Evolutionary conservation across 2,329 filamentous ascomycete genomes (phyloP), one percentile per base, ranked within the genome.

Genomic region (Epichloe brachyelytri): DNA sequence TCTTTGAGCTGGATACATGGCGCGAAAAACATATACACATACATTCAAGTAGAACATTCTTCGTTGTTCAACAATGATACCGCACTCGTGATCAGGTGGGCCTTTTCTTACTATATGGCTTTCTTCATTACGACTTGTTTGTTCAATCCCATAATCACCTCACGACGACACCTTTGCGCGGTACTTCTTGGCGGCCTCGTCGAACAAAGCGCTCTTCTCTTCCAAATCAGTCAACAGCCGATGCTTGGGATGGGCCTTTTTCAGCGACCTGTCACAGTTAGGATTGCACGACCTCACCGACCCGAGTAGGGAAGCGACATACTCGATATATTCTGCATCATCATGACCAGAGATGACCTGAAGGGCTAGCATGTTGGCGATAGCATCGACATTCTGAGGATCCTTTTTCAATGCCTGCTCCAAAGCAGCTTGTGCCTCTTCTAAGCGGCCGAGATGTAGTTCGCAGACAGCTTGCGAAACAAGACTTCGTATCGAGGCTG

Each of bases 391-490:
- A 54, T 86, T 80, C 51, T 78, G 73, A 2, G 84, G 79, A 54
- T 91, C 82, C 65, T 88, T 83, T 62, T 83, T 76, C 50, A 93
- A 59, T 0, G 89, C 90, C 67, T 91, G 81, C 57, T 91, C 80
- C 56, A 97, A 70, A 3, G 90, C 91, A 17, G 84, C 80, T 69
- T 96, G 87, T 0, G 91, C 88, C 73, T 97, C 93, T 55, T 93
- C 88, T 40, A 86, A 71, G 46, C 93, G 81, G 48, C 89, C 90
- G 30, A 97, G 81, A 64, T 97, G 93, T 49, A 97, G 72, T 68
- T 98, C 91, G 22, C 88, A 85, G 26, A 97, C 82, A 26, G 90
- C 91, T 71, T 97, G 93, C 19, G 88, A 84, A 54, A 95, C 81
- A 51, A 96, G 78, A 17, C 81, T 85, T 58, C 83, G 76, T 49